These are phyloP conservation scores for Penicillium alfredii DNA, from an alignment of 495 filamentous ascomycete genomes.

Conservation along the genomic window DNA sequence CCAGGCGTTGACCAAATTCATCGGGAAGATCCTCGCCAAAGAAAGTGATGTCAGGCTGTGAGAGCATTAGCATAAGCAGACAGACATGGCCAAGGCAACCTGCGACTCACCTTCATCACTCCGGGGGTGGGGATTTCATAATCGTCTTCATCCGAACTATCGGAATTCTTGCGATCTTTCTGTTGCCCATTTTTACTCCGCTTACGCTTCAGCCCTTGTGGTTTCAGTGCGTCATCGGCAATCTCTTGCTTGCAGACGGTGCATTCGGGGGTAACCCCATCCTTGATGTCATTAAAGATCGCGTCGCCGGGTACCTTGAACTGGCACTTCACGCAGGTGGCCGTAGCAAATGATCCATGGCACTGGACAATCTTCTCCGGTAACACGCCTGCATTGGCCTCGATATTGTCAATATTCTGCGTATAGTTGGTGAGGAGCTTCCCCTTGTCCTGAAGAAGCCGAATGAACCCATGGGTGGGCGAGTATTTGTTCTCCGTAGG, in stretches of 20 bases:
- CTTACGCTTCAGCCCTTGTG: constrained; percentile 68
- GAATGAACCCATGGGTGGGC: constrained; percentile 91
- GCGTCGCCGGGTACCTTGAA: constrained; percentile 66
- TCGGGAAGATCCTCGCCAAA: constrained; percentile 72
- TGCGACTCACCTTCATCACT: constrained; percentile 71
- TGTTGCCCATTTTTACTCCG: constrained; percentile 55
- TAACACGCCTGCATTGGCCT: constrained; percentile 76
- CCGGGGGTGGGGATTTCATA: constrained; percentile 67
- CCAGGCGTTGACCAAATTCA: constrained; percentile 73
- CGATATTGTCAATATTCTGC: constrained; percentile 98
- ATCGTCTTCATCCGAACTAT: constrained; percentile 66
- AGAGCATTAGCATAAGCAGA: constrained; percentile 1
- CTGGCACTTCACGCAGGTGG: constrained; percentile 79
- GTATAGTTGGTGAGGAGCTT: constrained; percentile 96
- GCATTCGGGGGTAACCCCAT: constrained; percentile 60
- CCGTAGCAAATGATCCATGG: constrained; percentile 91
- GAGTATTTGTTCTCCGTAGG: constrained; percentile 68
- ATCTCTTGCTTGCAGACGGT: constrained; percentile 35
- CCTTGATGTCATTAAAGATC: constrained; percentile 73
- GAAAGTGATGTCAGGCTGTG: constrained; percentile 87
- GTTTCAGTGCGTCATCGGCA: constrained; percentile 33
- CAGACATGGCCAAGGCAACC: neutral
- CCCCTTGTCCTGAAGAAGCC: constrained; percentile 82
- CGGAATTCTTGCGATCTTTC: constrained; percentile 46
- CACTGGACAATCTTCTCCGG: constrained; percentile 89